A percentile compares a stretch with the other conserved stretches of the same genome.
phyloP scores from a whole-genome alignment of 1,139 yeast genomes.

The Candida tetrigidarum region DNA sequence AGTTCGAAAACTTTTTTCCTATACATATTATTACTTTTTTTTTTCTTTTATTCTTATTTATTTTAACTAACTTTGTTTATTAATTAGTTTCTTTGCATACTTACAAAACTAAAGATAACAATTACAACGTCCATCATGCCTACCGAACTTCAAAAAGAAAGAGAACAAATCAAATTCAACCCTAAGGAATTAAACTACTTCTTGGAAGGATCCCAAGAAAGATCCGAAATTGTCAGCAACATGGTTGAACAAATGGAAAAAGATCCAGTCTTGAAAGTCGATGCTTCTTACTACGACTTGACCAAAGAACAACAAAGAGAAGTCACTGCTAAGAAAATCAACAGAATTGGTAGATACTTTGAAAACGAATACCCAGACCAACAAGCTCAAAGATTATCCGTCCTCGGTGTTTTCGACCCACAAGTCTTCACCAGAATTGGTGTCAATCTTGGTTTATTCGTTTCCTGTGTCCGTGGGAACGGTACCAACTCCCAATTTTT shows the following conservation, averaged over 20 bases:
- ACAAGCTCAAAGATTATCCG: slow-evolving; percentile 38
- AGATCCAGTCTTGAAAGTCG: slow-evolving; percentile 46
- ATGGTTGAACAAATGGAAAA: slow-evolving; percentile 49
- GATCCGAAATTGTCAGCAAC: slow-evolving; percentile 32
- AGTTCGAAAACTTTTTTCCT: background rate
- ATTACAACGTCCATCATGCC: slow-evolving; percentile 1
- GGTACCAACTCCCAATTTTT: slow-evolving; percentile 56
- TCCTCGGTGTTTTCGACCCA: slow-evolving; percentile 49
- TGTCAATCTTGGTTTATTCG: slow-evolving; percentile 51
- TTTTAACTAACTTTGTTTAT: background rate
- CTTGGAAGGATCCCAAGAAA: slow-evolving; percentile 45
- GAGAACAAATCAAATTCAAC: slow-evolving; percentile 29
- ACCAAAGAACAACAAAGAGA: slow-evolving; percentile 44
- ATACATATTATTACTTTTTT: background rate
- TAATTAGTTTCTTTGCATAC: background rate
- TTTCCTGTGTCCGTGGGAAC: slow-evolving; percentile 49
- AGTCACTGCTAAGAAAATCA: slow-evolving; percentile 45
- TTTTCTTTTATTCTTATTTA: background rate
- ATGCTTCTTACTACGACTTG: slow-evolving; percentile 39
- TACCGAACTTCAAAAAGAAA: slow-evolving; percentile 11
- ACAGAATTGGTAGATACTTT: slow-evolving; percentile 44
- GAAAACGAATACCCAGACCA: slow-evolving; percentile 40
- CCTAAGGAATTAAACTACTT: slow-evolving; percentile 46
- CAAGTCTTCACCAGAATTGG: slow-evolving; percentile 51
- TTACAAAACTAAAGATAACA: too few species aligned